A percentile compares a stretch with the other conserved stretches of the same genome.
These are phyloP conservation scores for Turnera subulata DNA, from an alignment of 345 rosid species.

Conservation along the genomic window DNA sequence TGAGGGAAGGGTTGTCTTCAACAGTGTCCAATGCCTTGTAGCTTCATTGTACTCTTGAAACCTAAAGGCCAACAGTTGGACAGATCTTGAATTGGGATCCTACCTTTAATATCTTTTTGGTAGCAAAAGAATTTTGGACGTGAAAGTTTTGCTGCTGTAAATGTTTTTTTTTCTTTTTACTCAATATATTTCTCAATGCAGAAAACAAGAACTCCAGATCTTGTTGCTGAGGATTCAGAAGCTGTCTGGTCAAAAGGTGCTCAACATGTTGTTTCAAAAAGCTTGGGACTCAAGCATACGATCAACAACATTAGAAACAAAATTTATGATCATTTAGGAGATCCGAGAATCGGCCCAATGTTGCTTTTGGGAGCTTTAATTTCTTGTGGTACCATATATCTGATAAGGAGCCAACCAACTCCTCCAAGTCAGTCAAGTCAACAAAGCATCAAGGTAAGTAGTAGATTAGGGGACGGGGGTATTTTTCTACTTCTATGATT, in stretches of 20 bases:
- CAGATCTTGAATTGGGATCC: no score
- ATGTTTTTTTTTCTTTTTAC: not conserved
- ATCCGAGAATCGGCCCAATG: constrained; percentile 81
- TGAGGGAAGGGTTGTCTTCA: no score
- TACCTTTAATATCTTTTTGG: no score
- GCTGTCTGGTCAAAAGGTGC: constrained; percentile 62
- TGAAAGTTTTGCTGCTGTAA: not conserved
- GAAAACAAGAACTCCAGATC: constrained; percentile 78
- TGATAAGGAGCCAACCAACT: constrained; percentile 52
- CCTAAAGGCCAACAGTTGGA: no score
- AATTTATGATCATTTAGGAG: constrained; percentile 46
- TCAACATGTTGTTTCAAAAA: constrained; percentile 41
- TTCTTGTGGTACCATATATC: constrained; percentile 64
- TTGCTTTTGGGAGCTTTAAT: constrained; percentile 76
- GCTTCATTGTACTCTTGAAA: no score
- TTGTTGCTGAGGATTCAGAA: constrained; percentile 71
- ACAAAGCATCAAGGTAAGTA: constrained; percentile 36
- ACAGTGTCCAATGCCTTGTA: no score
- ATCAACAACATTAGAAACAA: constrained; percentile 24
- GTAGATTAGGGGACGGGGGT: not conserved
- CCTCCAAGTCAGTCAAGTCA: constrained; percentile 34
- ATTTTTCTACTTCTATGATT: no score
- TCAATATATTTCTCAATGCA: constrained; percentile 22
- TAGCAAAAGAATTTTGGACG: not conserved
- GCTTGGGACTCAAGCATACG: constrained; percentile 55